Conservation (phyloP, 257 asterid genomes). For the Prunella vulgaris region DNA sequence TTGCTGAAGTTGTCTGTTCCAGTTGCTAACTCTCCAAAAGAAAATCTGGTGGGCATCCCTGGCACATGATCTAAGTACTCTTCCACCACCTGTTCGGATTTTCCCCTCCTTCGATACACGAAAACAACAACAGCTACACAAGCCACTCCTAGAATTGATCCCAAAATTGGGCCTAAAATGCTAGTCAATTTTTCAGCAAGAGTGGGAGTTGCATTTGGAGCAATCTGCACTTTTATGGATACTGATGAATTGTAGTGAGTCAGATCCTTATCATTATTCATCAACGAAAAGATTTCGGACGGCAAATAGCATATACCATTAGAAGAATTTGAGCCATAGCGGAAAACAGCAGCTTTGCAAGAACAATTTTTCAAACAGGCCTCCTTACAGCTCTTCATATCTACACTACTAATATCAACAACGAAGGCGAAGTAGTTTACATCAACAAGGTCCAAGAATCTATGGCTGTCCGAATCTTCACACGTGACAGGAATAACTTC, state of each 20-base stretch:
- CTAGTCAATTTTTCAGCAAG: neutral
- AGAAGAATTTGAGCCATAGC: conserved; percentile 21
- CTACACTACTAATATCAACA: neutral
- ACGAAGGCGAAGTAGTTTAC: neutral
- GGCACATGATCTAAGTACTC: too few relatives aligned
- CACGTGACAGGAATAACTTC: neutral
- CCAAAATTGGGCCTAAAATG: neutral
- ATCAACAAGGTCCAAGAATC: neutral
- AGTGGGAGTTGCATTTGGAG: neutral
- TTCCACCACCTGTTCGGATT: neutral
- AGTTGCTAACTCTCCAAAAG: too few relatives aligned
- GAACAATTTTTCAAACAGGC: neutral
- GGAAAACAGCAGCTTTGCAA: neutral
- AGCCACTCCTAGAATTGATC: neutral
- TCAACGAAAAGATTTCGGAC: conserved; percentile 33
- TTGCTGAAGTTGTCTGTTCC: too few relatives aligned
- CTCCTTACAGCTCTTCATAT: neutral
- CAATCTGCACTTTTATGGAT: conserved; percentile 5
- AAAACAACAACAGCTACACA: neutral
- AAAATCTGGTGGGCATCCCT: too few relatives aligned
- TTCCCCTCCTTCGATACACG: neutral
- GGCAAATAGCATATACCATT: conserved; percentile 35
- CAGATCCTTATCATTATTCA: conserved; percentile 18
- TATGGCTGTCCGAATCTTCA: neutral
- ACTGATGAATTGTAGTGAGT: neutral